Base-by-base conservation (phyloP, 257 asterid genomes). In the Przewalskia tangutica region DNA sequence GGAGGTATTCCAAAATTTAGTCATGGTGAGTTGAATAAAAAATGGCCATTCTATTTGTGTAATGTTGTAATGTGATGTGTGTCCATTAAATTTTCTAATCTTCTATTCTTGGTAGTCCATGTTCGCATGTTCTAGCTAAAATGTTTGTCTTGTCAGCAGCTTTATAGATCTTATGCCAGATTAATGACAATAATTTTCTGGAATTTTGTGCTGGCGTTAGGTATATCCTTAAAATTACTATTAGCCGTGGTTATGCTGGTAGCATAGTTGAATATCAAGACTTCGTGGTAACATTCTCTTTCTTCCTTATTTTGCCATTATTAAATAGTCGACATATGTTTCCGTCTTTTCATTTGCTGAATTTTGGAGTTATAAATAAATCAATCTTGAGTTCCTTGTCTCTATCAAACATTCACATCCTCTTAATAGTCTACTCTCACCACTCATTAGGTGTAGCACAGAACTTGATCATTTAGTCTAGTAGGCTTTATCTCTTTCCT, bases 161-260 rank as follows among this genome's bases (percentile, higher is more conserved):
- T 75, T 75, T 62, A 75, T 48, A 73, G 60, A 75, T 75, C 80
- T 50, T 27, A 14, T 50, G 46, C 62, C 63, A 14, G 62, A 75
- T 51, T 75, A 75, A 36, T 51, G 18, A 75, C 63, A 1, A 75
- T 27, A 23, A 23, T 50, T 50, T 14, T 75, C 80, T 75, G 80
- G 23, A 54, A 27, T 75, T 75, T 75, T 75, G 46, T 75, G 80
- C 42, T 75, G 34, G 14, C 27, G 81, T 56, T 77, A 95, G 99
- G 94, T 95, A 95, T 87, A 91, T 95, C 81, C 94, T 95, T 42
- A 95, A 94, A 91, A 92, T 95, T 83, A 95, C 97, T 1, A 86
- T 95, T 86, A 95, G 83, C 82, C 95, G 99, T 81, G 98, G 97
- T 83, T 95, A 95, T 87, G 98, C 92, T 81, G 98, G 98, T 66